A percentile compares a stretch with the other conserved stretches of the same genome.
Conservation (phyloP, 2,329 filamentous ascomycete genomes). For the Curvularia verruculosa region DNA sequence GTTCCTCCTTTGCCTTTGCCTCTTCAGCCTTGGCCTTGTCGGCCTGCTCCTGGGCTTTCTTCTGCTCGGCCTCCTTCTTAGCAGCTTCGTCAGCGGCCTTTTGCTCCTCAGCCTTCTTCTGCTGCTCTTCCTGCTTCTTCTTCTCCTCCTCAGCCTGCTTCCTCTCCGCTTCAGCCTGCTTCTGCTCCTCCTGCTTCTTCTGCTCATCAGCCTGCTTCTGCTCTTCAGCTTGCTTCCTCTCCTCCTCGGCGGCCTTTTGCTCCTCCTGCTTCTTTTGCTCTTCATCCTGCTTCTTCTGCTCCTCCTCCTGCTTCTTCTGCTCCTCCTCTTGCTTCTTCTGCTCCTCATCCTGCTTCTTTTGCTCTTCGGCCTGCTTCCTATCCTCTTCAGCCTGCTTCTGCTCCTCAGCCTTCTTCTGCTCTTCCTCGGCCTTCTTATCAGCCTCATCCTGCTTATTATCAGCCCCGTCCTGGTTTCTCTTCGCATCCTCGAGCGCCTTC, state of each 20-base stretch:
- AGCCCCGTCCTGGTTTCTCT: conserved; percentile 5
- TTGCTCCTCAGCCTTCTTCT: conserved; percentile 11
- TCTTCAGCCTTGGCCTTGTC: neutral
- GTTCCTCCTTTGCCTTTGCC: neutral
- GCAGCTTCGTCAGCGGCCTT: conserved; percentile 1
- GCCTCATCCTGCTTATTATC: conserved; percentile 11
- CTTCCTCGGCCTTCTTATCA: conserved; percentile 1
- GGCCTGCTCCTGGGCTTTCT: neutral
- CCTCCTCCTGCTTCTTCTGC: neutral
- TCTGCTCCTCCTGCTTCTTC: conserved; percentile 7
- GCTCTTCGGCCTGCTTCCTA: neutral
- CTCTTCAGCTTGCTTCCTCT: conserved; percentile 1
- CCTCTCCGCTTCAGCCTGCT: neutral
- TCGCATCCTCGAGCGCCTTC: conserved; percentile 20
- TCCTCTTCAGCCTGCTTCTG: neutral
- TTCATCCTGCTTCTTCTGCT: conserved; percentile 2
- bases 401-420: conserved; percentile 5
- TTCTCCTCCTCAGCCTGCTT: too few species aligned
- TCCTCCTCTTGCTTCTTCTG: conserved; percentile 6
- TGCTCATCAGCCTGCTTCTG: neutral
- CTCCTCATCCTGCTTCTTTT: conserved; percentile 2
- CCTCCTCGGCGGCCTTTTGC: neutral
- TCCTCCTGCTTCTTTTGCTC: conserved; percentile 4
- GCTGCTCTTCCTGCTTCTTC: conserved; percentile 6
- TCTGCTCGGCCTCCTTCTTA: neutral